Conservation (phyloP, 441 rosid species). For the Capsella rubella region DNA sequence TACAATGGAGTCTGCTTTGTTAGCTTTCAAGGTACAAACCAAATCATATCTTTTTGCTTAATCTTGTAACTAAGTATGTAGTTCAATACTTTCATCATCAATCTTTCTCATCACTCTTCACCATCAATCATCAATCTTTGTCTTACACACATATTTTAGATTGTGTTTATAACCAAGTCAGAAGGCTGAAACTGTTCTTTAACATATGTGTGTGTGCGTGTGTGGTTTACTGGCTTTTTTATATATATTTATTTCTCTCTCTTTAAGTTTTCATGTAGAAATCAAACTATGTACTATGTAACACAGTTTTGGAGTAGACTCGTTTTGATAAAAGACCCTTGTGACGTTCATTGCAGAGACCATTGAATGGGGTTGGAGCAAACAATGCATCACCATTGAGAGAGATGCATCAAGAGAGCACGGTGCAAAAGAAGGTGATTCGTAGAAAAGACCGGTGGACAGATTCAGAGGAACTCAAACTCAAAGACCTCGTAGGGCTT, state of each 20-base stretch:
- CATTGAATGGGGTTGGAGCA: not conserved
- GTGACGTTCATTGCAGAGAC: conserved; percentile 10
- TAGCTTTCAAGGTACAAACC: not conserved
- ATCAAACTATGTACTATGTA: no score
- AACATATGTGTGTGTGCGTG: not conserved
- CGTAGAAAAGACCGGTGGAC: conserved; percentile 43
- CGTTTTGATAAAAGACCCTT: conserved; percentile 32
- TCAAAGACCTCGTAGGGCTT: conserved; percentile 70
- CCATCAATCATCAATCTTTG: not conserved
- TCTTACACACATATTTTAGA: not conserved
- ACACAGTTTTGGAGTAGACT: conserved; percentile 14
- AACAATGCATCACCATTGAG: conserved; percentile 23
- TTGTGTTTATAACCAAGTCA: no score
- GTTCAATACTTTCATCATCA: not conserved
- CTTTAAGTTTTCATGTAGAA: not conserved
- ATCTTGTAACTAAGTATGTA: not conserved
- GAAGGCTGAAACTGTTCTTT: no score
- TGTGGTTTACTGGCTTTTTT: no score
- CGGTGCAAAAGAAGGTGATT: no score
- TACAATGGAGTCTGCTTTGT: not conserved
- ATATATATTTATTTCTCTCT: no score
- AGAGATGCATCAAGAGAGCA: conserved; percentile 33
- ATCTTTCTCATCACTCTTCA: not conserved
- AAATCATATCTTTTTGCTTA: not conserved
- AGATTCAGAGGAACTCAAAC: conserved; percentile 73